A percentile compares a stretch with the other conserved stretches of the same genome.
Evolutionary conservation across 352 stramenopile genomes (phyloP).

Genomic region (Globisporangium splendens): DNA sequence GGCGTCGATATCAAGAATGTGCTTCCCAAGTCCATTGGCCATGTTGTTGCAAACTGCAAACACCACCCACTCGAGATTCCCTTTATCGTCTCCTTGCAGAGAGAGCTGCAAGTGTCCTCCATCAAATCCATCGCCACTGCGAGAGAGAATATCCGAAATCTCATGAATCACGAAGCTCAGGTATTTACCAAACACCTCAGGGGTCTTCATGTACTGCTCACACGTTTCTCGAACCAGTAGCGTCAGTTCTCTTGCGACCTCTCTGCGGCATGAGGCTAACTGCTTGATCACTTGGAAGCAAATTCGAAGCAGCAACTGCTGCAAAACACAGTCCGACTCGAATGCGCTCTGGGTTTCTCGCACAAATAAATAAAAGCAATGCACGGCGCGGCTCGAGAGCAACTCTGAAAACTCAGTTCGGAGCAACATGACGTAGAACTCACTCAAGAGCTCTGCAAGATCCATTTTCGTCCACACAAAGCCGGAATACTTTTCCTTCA

Average conservation of each 20-base stretch:
- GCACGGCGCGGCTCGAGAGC: slow-evolving; percentile 43
- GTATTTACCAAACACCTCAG: slow-evolving; percentile 78
- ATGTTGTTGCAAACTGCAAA: slow-evolving; percentile 78
- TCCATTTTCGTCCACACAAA: slow-evolving; percentile 69
- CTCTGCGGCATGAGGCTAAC: slow-evolving; percentile 24
- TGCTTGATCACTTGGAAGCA: slow-evolving; percentile 64
- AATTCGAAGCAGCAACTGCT: slow-evolving; percentile 69
- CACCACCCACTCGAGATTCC: slow-evolving; percentile 73
- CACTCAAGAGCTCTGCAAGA: slow-evolving; percentile 48
- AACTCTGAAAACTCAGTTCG: slow-evolving; percentile 32
- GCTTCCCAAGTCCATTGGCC: slow-evolving; percentile 64
- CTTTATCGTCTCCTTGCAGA: slow-evolving; percentile 54
- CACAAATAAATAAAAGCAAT: slow-evolving; percentile 70
- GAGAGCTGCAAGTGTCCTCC: slow-evolving; percentile 4
- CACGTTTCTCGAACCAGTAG: slow-evolving; percentile 59
- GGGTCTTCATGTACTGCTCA: slow-evolving; percentile 56
- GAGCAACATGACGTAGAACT: slow-evolving; percentile 62
- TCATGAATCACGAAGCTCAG: slow-evolving; percentile 73
- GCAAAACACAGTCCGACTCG: slow-evolving; percentile 33
- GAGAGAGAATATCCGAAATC: slow-evolving; percentile 59
- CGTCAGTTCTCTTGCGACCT: slow-evolving; percentile 34
- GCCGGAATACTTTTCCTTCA: slow-evolving; percentile 65
- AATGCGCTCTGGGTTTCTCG: slow-evolving; percentile 39
- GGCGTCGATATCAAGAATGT: slow-evolving; percentile 59
- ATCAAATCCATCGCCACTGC: not conserved